A percentile compares a stretch with the other conserved stretches of the same genome.
phyloP scores from a whole-genome alignment of 495 filamentous ascomycete species.

The Terfezia boudieri region DNA sequence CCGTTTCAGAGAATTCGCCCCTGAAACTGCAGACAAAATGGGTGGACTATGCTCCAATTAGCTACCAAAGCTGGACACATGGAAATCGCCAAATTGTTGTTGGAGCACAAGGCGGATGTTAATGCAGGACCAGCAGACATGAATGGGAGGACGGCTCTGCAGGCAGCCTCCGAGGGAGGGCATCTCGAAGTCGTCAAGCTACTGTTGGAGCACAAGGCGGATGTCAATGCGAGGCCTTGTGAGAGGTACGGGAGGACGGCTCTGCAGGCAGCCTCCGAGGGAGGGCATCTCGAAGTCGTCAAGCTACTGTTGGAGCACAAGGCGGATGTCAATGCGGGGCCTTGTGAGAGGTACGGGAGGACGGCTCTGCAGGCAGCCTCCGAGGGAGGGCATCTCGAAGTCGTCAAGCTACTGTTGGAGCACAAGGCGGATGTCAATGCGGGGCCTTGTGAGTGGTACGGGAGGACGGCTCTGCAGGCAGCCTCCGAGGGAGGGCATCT shows the following conservation, averaged over 20 bases:
- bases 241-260: constrained; percentile 3
- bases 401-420: not conserved
- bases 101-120: not conserved
- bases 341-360: not conserved
- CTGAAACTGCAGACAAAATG: too few species aligned
- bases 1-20: too few species aligned
- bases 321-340: not conserved
- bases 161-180: constrained; percentile 7
- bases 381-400: not conserved
- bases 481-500: constrained; percentile 9
- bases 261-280: constrained; percentile 8
- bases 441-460: not conserved
- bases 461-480: constrained; percentile 13
- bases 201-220: constrained; percentile 8
- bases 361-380: constrained; percentile 3
- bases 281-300: constrained; percentile 2
- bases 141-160: constrained; percentile 15
- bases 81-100: too few species aligned
- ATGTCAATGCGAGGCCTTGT: constrained; percentile 9
- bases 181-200: constrained; percentile 2
- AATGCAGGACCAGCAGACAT: too few species aligned
- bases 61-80: too few species aligned
- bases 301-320: not conserved
- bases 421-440: too few species aligned
- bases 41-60: too few species aligned